Conservation (phyloP, 2,329 filamentous ascomycete genomes). For the Alternaria metachromatica region DNA sequence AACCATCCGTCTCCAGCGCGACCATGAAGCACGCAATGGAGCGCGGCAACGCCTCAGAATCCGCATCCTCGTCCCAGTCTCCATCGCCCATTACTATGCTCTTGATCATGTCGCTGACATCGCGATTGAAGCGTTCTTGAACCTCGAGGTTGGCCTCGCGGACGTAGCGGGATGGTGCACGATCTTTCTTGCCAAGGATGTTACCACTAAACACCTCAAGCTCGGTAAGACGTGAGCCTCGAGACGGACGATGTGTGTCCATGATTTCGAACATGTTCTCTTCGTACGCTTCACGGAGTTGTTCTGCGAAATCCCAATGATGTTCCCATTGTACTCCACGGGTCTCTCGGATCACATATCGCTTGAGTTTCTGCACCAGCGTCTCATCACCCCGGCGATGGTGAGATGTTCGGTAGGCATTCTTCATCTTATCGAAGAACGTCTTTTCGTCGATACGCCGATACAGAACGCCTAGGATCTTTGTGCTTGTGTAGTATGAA, state of each 20-base stretch:
- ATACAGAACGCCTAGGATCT: conserved; percentile 74
- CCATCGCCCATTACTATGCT: conserved; percentile 53
- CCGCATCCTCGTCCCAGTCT: conserved; percentile 32
- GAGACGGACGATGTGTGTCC: conserved; percentile 43
- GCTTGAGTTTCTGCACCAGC: conserved; percentile 47
- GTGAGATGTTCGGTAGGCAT: conserved; percentile 17
- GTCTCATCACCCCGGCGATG: conserved; percentile 10
- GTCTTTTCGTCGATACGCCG: conserved; percentile 74
- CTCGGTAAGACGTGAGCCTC: conserved; percentile 38
- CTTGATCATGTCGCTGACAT: conserved; percentile 53
- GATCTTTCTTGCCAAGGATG: conserved; percentile 60
- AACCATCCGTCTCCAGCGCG: conserved; percentile 43
- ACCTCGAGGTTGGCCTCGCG: conserved; percentile 43
- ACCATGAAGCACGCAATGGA: conserved; percentile 60
- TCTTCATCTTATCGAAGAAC: conserved; percentile 57
- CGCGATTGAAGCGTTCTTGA: conserved; percentile 50
- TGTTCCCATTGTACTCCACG: conserved; percentile 52
- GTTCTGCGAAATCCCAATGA: conserved; percentile 48
- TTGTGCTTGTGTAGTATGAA: conserved; percentile 70
- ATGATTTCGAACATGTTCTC: conserved; percentile 58
- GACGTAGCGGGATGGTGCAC: conserved; percentile 41
- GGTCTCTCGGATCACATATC: conserved; percentile 49
- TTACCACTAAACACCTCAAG: conserved; percentile 62
- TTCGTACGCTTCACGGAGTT: conserved; percentile 59
- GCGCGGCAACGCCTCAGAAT: conserved; percentile 54